Evolutionary conservation across 306 rosid genomes (phyloP).

Genomic region (Dryas octopetala): DNA sequence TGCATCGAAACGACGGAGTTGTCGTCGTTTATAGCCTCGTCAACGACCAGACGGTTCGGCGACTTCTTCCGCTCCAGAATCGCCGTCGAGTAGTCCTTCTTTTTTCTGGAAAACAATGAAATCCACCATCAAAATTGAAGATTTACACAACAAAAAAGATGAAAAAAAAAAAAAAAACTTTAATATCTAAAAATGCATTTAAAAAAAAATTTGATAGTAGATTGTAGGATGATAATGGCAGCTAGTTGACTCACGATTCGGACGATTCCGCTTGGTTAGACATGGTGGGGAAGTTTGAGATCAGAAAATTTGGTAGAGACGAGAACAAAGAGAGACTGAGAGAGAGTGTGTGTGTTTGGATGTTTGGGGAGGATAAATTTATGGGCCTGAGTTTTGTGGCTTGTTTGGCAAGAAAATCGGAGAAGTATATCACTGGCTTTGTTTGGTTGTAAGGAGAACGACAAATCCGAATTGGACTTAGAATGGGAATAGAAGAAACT

Average conservation of each 20-base stretch:
- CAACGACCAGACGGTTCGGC: slow-evolving; percentile 50
- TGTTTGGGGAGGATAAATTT: neutral
- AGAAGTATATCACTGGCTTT: neutral
- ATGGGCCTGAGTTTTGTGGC: neutral
- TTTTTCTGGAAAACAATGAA: slow-evolving; percentile 29
- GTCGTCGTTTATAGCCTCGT: slow-evolving; percentile 53
- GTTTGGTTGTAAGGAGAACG: neutral
- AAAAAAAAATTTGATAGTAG: neutral
- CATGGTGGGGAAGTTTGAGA: slow-evolving; percentile 26
- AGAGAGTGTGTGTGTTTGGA: no score
- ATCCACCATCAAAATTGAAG: slow-evolving; percentile 6
- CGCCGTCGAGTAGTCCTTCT: slow-evolving; percentile 58
- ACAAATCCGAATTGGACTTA: neutral
- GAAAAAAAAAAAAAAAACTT: neutral
- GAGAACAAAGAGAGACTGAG: neutral
- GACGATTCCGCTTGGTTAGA: slow-evolving; percentile 51
- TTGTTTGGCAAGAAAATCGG: neutral
- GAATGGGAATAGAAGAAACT: neutral
- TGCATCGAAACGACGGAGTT: slow-evolving; percentile 55
- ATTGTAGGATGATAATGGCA: neutral
- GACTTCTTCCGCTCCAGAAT: slow-evolving; percentile 60
- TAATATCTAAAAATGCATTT: neutral
- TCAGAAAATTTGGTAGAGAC: neutral
- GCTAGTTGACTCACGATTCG: slow-evolving; percentile 43
- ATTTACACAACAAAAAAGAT: neutral